A percentile compares a stretch with the other conserved stretches of the same genome.
Conservation (phyloP, 2,329 filamentous ascomycete genomes). For the Elsinoe fawcettii region DNA sequence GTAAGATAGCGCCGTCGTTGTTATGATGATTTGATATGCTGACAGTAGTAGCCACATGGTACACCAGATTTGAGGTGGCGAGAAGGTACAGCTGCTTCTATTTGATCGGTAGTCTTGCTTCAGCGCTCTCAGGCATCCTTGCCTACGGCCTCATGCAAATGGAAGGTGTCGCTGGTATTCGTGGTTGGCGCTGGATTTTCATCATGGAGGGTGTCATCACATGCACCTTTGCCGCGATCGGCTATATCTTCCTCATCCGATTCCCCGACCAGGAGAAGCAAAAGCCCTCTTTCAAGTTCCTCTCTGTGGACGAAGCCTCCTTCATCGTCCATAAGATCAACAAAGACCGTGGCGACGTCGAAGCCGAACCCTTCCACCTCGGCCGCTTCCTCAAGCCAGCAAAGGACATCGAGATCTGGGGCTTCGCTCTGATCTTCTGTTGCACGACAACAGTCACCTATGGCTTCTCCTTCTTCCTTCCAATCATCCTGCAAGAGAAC, state of each 20-base stretch:
- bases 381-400: slow-evolving; percentile 32
- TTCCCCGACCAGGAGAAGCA: slow-evolving; percentile 39
- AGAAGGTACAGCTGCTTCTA: slow-evolving; percentile 42
- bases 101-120: slow-evolving; percentile 41
- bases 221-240: slow-evolving; percentile 32
- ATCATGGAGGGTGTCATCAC: slow-evolving; percentile 37
- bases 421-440: slow-evolving; percentile 47
- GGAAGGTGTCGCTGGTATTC: slow-evolving; percentile 41
- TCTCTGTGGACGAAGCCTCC: slow-evolving; percentile 39
- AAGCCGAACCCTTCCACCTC: slow-evolving; percentile 41
- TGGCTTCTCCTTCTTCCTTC: slow-evolving; percentile 65
- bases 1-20: background rate
- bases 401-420: slow-evolving; percentile 47
- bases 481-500: slow-evolving; percentile 57
- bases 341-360: slow-evolving; percentile 46
- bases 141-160: slow-evolving; percentile 30
- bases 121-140: slow-evolving; percentile 41
- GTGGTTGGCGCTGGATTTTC: slow-evolving; percentile 39
- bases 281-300: slow-evolving; percentile 42
- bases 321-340: slow-evolving; percentile 47
- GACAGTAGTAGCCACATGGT: slow-evolving; percentile 1
- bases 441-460: slow-evolving; percentile 53
- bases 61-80: slow-evolving; percentile 31
- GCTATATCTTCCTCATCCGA: slow-evolving; percentile 38
- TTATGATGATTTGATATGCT: background rate